Evolutionary conservation across 2,329 filamentous ascomycete species (phyloP).

Genomic region (Lecanicillium sp.): DNA sequence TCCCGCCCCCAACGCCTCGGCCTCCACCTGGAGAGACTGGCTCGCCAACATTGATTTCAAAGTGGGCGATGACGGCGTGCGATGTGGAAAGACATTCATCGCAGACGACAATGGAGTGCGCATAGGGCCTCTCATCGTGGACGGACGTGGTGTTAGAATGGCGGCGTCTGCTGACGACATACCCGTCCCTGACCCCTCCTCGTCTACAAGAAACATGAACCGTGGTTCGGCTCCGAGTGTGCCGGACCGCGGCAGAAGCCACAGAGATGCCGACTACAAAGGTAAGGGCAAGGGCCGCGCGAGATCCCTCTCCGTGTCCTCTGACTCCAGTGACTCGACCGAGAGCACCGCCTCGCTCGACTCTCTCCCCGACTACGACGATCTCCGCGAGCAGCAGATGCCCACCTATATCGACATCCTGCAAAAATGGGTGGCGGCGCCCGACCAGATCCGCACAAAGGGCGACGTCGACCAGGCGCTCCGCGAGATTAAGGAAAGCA

Average conservation of each 20-base stretch:
- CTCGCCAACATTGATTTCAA: slow-evolving; percentile 27
- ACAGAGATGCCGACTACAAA: not conserved
- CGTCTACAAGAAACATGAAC: not conserved
- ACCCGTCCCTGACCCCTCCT: not conserved
- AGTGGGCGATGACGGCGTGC: slow-evolving; percentile 34
- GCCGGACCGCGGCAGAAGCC: not conserved
- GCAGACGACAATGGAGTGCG: slow-evolving; percentile 37
- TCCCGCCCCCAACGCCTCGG: not conserved
- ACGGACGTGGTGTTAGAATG: slow-evolving; percentile 29
- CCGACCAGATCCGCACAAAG: slow-evolving; percentile 40
- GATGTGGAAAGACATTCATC: slow-evolving; percentile 34
- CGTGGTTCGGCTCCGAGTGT: not conserved
- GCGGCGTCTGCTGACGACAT: not conserved
- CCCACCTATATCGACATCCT: slow-evolving; percentile 37
- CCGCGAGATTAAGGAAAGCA: slow-evolving; percentile 34
- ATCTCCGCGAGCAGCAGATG: slow-evolving; percentile 40
- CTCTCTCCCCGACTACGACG: slow-evolving; percentile 46
- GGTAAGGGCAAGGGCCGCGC: slow-evolving; percentile 11
- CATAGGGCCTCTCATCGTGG: slow-evolving; percentile 35
- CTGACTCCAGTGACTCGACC: slow-evolving; percentile 24
- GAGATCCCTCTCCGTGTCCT: slow-evolving; percentile 26
- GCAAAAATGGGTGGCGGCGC: slow-evolving; percentile 39
- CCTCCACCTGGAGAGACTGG: not conserved
- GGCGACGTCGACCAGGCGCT: slow-evolving; percentile 33
- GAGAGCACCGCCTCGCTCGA: slow-evolving; percentile 35